Evolutionary conservation across 345 rosid species (phyloP), one percentile per base, ranked within the genome.

Genomic region (Ricinus communis): DNA sequence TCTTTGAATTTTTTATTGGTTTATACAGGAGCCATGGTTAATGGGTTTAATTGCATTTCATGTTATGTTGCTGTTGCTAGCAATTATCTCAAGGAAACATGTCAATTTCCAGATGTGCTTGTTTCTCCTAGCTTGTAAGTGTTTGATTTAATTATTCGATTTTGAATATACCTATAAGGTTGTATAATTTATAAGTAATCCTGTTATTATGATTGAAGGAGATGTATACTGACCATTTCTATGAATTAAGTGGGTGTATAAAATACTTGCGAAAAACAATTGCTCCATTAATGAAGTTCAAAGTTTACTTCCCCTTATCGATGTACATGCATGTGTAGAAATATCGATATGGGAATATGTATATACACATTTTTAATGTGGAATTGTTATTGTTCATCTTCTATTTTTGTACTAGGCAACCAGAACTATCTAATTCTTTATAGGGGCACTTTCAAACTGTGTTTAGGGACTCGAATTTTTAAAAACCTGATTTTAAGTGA

Each of bases 81-180:
- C 79, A 22, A 56, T 91, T 41, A 30, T 82, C 66, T 86, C 98
- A 24, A 83, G 91, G 82, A 88, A 79, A 71, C 85, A 84, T 73
- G 69, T 79, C 76, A 94, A 94, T 73, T 91, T 94, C 75, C 98
- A 94, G 77, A 88, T 90, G 91, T 84, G 79, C 65, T 74, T 94
- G 55, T 94, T 94, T 82, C 88, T 91, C 56, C 71, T 90, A 18
- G 80, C 95, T 27, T 84, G 98, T 94, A 84, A 87, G 96, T 76
- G 68, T 22, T 31, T 36, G 16, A 7, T 41, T 36, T 54, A 28
- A 10, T 68, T 31, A 24, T 68, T 31, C 33, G 5, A 38, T 43
- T 43, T 12, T 43, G 5, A 43, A 8, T 43, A 3, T 43, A 43
- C 13, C 47, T 8, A 8, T 43, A 43, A 4, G 14, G 47, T 11